Percentiles rank a stretch among this genome's conserved stretches.
Evolutionary conservation across 2,329 filamentous ascomycete species (phyloP).

Genomic region (Fusarium phyllophilum): DNA sequence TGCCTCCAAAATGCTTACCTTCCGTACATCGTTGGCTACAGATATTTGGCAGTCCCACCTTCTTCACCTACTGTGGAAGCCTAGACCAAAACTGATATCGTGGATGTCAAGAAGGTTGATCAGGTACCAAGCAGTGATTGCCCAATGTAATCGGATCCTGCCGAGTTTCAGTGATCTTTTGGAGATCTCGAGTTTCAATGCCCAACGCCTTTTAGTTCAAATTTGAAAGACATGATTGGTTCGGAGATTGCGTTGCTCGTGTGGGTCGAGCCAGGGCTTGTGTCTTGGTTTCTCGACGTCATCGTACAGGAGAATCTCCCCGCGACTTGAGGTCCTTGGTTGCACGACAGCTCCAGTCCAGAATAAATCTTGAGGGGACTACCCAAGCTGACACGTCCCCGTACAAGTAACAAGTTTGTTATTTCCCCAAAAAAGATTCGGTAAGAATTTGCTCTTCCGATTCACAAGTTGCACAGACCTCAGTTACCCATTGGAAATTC

Average conservation of each 20-base stretch:
- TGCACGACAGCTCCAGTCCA: constrained; percentile 22
- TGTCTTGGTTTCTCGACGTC: constrained; percentile 35
- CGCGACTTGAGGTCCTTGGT: constrained; percentile 33
- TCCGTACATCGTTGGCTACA: neutral
- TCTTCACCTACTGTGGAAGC: neutral
- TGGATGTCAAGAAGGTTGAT: neutral
- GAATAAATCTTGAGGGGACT: neutral
- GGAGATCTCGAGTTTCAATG: constrained; percentile 22
- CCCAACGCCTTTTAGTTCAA: neutral
- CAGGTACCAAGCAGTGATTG: constrained; percentile 28
- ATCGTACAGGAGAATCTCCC: constrained; percentile 35
- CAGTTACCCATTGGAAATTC: neutral
- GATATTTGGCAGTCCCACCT: neutral
- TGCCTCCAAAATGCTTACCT: neutral
- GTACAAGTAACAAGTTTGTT: constrained; percentile 7
- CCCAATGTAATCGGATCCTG: constrained; percentile 34
- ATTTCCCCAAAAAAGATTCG: neutral
- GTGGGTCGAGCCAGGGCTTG: constrained; percentile 22
- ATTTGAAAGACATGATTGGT: constrained; percentile 19
- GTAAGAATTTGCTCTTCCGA: neutral
- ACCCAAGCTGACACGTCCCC: neutral
- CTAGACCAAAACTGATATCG: neutral
- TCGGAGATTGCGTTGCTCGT: neutral
- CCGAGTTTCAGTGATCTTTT: constrained; percentile 39
- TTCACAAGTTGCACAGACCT: neutral